A percentile compares a stretch with the other conserved stretches of the same genome.
Conservation (phyloP, 768 basidiomycete species). For the Suillus fuscotomentosus region DNA sequence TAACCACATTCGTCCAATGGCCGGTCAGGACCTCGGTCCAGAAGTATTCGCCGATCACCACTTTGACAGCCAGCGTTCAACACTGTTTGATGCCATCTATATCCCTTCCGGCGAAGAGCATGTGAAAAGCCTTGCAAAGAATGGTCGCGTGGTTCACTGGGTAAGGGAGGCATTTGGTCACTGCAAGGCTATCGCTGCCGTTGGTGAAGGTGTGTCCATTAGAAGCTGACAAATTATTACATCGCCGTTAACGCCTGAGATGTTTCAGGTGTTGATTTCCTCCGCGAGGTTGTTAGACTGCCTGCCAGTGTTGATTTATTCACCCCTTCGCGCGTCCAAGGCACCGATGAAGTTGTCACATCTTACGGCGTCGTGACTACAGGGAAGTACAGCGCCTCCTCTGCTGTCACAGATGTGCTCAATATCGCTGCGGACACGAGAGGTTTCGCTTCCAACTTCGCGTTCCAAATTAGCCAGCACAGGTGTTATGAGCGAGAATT, state of each 20-base stretch:
- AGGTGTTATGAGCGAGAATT: slow-evolving; percentile 62
- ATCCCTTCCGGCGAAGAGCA: slow-evolving; percentile 71
- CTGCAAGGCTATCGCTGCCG: slow-evolving; percentile 77
- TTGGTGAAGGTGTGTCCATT: slow-evolving; percentile 55
- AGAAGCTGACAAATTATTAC: slow-evolving; percentile 1
- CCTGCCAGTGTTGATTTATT: slow-evolving; percentile 42
- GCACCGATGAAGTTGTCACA: slow-evolving; percentile 39
- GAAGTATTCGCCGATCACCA: slow-evolving; percentile 62
- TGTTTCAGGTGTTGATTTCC: slow-evolving; percentile 45
- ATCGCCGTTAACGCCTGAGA: slow-evolving; percentile 2
- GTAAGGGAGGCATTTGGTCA: slow-evolving; percentile 85
- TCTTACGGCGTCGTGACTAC: slow-evolving; percentile 67
- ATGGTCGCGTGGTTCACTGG: slow-evolving; percentile 79
- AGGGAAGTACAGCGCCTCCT: slow-evolving; percentile 44
- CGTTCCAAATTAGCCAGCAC: slow-evolving; percentile 63
- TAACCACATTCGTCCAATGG: slow-evolving; percentile 39
- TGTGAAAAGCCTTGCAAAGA: slow-evolving; percentile 52
- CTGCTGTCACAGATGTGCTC: slow-evolving; percentile 38
- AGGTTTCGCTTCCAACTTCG: slow-evolving; percentile 59
- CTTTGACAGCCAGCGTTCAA: slow-evolving; percentile 77
- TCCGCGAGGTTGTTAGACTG: slow-evolving; percentile 45
- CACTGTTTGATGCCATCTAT: slow-evolving; percentile 79
- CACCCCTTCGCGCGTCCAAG: slow-evolving; percentile 20
- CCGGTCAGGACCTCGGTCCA: slow-evolving; percentile 24
- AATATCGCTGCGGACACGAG: slow-evolving; percentile 44